Conservation (phyloP, 169 alveolate species). For the Plasmodium falciparum region DNA sequence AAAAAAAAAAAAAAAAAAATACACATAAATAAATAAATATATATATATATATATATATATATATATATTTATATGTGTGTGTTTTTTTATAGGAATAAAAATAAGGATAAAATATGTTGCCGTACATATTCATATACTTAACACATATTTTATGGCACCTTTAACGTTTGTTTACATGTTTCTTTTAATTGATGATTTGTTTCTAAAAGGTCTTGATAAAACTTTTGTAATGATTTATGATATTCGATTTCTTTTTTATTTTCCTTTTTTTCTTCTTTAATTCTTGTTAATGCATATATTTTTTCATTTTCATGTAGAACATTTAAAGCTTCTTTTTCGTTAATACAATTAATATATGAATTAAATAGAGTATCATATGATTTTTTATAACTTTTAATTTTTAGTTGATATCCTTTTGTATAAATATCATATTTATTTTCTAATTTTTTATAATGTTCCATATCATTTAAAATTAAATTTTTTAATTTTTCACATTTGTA, state of each 20-base stretch:
- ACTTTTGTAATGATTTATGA: conserved; percentile 76
- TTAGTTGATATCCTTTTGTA: conserved; percentile 45
- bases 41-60: too few relatives aligned
- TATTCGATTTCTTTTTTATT: conserved; percentile 72
- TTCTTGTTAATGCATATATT: conserved; percentile 31
- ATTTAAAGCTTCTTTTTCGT: conserved; percentile 59
- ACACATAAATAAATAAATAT: neutral
- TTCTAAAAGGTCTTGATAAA: conserved; percentile 49
- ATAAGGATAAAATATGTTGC: too few relatives aligned
- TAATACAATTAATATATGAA: conserved; percentile 20
- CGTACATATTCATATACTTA: too few relatives aligned
- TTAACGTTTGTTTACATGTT: neutral
- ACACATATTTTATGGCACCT: neutral
- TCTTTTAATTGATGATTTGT: conserved; percentile 14
- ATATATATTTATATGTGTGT: too few relatives aligned
- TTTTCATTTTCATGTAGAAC: conserved; percentile 63
- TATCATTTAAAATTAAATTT: conserved; percentile 32
- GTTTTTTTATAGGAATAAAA: too few relatives aligned
- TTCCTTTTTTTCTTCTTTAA: conserved; percentile 53
- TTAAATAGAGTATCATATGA: conserved; percentile 40
- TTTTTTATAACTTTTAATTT: conserved; percentile 74
- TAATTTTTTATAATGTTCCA: conserved; percentile 31
- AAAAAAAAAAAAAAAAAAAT: conserved; percentile 1
- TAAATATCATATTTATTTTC: conserved; percentile 63
- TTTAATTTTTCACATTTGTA: conserved; percentile 33